phyloP scores from a whole-genome alignment of 2,329 filamentous ascomycete species.

The Aspergillus melleus region DNA sequence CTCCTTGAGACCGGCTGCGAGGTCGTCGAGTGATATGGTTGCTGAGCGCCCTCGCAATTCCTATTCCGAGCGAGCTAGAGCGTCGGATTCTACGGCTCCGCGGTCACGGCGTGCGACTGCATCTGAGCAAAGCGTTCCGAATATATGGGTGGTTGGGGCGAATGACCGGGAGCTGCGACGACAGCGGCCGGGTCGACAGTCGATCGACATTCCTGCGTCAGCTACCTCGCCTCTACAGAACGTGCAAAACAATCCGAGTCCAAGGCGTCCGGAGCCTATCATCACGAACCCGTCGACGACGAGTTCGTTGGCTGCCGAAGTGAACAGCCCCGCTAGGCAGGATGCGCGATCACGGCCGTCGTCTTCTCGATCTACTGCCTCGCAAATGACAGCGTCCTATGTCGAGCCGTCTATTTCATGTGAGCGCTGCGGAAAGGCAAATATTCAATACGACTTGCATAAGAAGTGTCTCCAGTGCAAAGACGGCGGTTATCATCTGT shows the following conservation, averaged over 20 bases:
- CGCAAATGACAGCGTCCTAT: slow-evolving; percentile 45
- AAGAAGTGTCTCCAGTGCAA: slow-evolving; percentile 76
- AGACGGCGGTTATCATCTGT: slow-evolving; percentile 74
- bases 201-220: slow-evolving; percentile 25
- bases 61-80: slow-evolving; percentile 23
- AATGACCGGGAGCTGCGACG: slow-evolving; percentile 25
- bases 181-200: slow-evolving; percentile 23
- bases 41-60: slow-evolving; percentile 31
- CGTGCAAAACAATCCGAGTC: slow-evolving; percentile 1
- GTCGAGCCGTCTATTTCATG: slow-evolving; percentile 74
- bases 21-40: slow-evolving; percentile 40
- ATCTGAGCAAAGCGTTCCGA: slow-evolving; percentile 31
- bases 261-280: slow-evolving; percentile 15
- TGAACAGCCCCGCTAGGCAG: slow-evolving; percentile 17
- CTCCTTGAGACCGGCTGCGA: slow-evolving; percentile 30
- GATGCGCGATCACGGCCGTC: slow-evolving; percentile 32
- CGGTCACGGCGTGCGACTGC: slow-evolving; percentile 34
- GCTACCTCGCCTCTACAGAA: slow-evolving; percentile 17
- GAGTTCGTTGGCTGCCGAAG: slow-evolving; percentile 15
- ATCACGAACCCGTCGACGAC: slow-evolving; percentile 7
- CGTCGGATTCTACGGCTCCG: slow-evolving; percentile 24
- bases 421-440: slow-evolving; percentile 64
- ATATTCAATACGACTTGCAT: slow-evolving; percentile 84
- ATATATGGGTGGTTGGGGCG: slow-evolving; percentile 23
- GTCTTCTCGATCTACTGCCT: slow-evolving; percentile 31